phyloP scores from a whole-genome alignment of 257 asterid species.

The Solanum boliviense region DNA sequence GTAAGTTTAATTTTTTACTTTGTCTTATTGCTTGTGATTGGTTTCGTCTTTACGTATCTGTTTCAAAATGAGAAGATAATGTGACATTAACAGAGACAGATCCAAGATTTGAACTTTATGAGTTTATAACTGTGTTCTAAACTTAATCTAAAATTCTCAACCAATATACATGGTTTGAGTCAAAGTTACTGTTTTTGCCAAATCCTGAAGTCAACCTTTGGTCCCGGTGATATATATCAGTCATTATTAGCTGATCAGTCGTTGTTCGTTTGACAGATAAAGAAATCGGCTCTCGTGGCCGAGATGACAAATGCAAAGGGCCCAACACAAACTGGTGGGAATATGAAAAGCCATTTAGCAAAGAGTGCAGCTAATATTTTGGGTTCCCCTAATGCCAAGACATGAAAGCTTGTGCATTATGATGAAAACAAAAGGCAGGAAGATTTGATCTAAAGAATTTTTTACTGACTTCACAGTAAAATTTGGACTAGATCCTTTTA shows the following conservation, averaged over 20 bases:
- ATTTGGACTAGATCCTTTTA: neutral
- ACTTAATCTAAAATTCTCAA: neutral
- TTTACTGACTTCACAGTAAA: neutral
- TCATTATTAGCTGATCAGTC: neutral
- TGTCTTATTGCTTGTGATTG: neutral
- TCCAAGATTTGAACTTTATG: neutral
- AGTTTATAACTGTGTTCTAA: neutral
- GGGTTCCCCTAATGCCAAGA: slow-evolving; percentile 56
- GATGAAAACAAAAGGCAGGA: neutral
- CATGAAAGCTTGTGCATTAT: slow-evolving; percentile 36
- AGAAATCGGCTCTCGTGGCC: slow-evolving; percentile 37
- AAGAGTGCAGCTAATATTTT: slow-evolving; percentile 43
- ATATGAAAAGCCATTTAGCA: slow-evolving; percentile 49
- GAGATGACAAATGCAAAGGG: slow-evolving; percentile 37
- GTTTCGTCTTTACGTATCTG: neutral
- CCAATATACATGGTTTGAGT: too few relatives aligned
- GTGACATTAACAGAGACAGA: neutral
- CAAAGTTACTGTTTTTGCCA: neutral
- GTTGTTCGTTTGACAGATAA: slow-evolving; percentile 38
- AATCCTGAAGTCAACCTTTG: neutral
- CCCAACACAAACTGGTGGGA: slow-evolving; percentile 49
- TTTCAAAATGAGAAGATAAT: neutral
- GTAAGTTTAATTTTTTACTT: slow-evolving; percentile 28
- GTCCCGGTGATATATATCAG: neutral
- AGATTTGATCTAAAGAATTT: neutral